Percentiles rank a stretch among this genome's conserved stretches.
Evolutionary conservation across 2,329 filamentous ascomycete genomes (phyloP).

Genomic region (Aspergillus brunneoviolaceus): DNA sequence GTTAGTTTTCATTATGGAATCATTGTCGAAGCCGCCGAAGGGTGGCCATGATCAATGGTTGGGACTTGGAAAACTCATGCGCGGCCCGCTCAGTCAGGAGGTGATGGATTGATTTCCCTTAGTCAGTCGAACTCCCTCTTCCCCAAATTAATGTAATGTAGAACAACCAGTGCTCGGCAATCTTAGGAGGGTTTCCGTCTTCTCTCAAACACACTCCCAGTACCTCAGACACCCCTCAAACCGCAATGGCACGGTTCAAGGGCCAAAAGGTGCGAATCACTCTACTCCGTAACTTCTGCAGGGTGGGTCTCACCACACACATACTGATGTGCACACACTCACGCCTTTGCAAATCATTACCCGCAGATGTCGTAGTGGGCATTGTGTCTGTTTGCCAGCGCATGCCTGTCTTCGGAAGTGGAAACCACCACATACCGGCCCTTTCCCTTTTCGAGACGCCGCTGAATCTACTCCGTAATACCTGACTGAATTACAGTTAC

Average conservation of each 20-base stretch:
- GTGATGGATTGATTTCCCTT: background rate
- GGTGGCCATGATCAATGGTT: constrained; percentile 9
- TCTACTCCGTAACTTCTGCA: constrained; percentile 12
- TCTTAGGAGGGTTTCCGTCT: background rate
- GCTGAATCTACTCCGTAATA: background rate
- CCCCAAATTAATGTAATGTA: background rate
- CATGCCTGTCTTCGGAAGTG: constrained; percentile 23
- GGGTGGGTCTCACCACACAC: constrained; percentile 15
- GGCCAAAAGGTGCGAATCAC: constrained; percentile 15
- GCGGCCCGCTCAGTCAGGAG: background rate
- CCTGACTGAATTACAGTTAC: constrained; percentile 5
- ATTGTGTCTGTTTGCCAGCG: constrained; percentile 18
- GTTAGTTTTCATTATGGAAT: constrained; percentile 13
- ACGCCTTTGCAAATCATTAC: constrained; percentile 24
- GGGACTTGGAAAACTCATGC: background rate
- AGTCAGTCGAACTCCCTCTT: constrained; percentile 1
- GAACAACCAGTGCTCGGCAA: background rate
- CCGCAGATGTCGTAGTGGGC: constrained; percentile 19
- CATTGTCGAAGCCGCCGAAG: constrained; percentile 15
- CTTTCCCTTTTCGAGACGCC: constrained; percentile 2
- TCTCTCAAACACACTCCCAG: background rate
- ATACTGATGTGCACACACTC: too few relatives aligned
- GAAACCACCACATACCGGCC: constrained; percentile 16
- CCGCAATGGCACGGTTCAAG: constrained; percentile 22
- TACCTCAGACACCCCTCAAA: constrained; percentile 3